Evolutionary conservation across 805 yeast species (phyloP).

Genomic region (Saccharomycopsis sp.): DNA sequence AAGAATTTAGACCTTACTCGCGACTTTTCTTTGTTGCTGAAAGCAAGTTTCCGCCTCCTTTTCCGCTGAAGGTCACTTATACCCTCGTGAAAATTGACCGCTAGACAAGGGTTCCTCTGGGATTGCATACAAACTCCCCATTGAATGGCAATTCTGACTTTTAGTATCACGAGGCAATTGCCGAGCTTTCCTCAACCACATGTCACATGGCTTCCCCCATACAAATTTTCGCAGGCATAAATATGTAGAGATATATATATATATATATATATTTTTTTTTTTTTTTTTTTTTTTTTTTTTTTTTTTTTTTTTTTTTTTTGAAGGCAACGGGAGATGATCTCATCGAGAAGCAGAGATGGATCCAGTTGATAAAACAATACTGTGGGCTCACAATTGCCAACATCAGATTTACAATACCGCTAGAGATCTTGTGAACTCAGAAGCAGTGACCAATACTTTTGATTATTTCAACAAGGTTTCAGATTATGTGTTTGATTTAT

Average conservation of each 20-base stretch:
- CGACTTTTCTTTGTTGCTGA: too few species aligned
- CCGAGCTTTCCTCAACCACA: too few species aligned
- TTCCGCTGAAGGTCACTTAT: too few species aligned
- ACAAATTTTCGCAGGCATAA: too few species aligned
- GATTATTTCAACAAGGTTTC: slow-evolving; percentile 8
- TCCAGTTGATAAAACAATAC: slow-evolving; percentile 21
- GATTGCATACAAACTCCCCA: too few species aligned
- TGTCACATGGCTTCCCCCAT: too few species aligned
- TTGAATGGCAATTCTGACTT: too few species aligned
- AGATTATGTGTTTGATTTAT: slow-evolving; percentile 13
- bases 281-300: not conserved
- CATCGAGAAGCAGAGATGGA: slow-evolving; percentile 2
- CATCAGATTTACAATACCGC: slow-evolving; percentile 2
- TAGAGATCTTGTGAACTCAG: slow-evolving; percentile 8
- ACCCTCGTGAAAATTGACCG: too few species aligned
- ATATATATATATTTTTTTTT: not conserved
- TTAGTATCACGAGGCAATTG: too few species aligned
- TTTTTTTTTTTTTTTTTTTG: slow-evolving; percentile 5
- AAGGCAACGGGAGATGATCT: not conserved
- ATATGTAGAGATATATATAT: not conserved
- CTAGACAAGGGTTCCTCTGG: too few species aligned
- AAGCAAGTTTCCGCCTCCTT: too few species aligned
- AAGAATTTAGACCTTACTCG: too few species aligned
- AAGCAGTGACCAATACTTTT: slow-evolving; percentile 8
- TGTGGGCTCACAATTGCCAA: slow-evolving; percentile 20